Evolutionary conservation across 139 green algal species (phyloP), one percentile per base, ranked within the genome.

Genomic region (Chlorella sp.): DNA sequence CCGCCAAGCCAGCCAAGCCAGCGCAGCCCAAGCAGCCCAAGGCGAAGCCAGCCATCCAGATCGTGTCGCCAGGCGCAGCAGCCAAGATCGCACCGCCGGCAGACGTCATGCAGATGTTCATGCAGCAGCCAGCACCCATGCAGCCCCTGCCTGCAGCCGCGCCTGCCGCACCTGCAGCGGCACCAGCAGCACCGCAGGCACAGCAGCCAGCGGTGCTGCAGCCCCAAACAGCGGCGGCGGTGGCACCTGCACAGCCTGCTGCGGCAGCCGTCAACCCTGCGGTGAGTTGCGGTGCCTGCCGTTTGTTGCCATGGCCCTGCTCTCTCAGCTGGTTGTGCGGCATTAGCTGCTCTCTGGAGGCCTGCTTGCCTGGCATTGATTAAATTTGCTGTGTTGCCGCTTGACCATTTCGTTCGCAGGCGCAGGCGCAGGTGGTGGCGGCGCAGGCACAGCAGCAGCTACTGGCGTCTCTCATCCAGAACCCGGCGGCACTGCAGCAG

Each of bases 371-470:
- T 18, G 63, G 28, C 6, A 69, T 17, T 36, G n/a, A 7, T 13
- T 38, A 4, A 16, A 4, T 16, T 36, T 69, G 18, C 63, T 16
- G 20, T 28, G 5, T 20, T 30, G 13, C 63, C 41, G n/a, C 64
- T 12, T 4, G 0, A 21, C 11, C 63, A 4, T 2, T 71, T 13
- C 64, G 30, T 32, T 36, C 13, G 36, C 69, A 75, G 70, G 70
- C 21, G 51, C 51, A 60, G 13, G 51, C 51, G 51, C 51, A 60
- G 51, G 51, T 51, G 67, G 30, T 64, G n/a, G 32, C 57, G 20
- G 34, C 57, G 4, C 75, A 69, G 34, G 47, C 56, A 34, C 75
- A 81, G 75, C 75, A 81, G 75, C 76, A 82, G 76, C 34, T 82
- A 25, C 25, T 78, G 70, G 39, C 70, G 25, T 78, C 70, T 11